Evolutionary conservation across 495 filamentous ascomycete species (phyloP).

Genomic region (Xylaria sp.): DNA sequence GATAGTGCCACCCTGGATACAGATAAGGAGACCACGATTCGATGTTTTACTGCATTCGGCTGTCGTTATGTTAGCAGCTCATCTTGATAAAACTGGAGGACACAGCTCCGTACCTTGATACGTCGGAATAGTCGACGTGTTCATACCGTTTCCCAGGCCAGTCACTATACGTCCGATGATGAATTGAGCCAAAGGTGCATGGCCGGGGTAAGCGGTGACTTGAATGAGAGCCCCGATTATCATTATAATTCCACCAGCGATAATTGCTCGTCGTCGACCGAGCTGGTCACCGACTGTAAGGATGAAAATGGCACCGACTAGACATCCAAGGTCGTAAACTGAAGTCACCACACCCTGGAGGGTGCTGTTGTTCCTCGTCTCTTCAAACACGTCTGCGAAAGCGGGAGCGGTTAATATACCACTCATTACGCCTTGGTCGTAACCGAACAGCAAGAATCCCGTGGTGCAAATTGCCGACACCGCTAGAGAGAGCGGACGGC

Average conservation of each 20-base stretch:
- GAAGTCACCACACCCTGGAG: constrained; percentile 85
- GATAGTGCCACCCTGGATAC: constrained; percentile 81
- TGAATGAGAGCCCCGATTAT: constrained; percentile 77
- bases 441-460: constrained; percentile 77
- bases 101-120: constrained; percentile 70
- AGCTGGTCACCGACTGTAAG: constrained; percentile 71
- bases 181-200: constrained; percentile 65
- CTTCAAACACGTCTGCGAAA: constrained; percentile 75
- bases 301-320: constrained; percentile 75
- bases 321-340: constrained; percentile 83
- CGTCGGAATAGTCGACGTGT: constrained; percentile 78
- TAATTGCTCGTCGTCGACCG: constrained; percentile 65
- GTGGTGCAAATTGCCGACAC: constrained; percentile 74
- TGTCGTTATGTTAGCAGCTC: constrained; percentile 12
- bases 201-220: constrained; percentile 56
- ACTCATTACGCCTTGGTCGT: constrained; percentile 73
- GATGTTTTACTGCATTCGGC: constrained; percentile 73
- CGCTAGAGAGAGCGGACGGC: constrained; percentile 66
- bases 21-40: constrained; percentile 83
- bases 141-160: constrained; percentile 79
- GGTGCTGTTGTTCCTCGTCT: constrained; percentile 67
- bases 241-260: constrained; percentile 72
- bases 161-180: constrained; percentile 77
- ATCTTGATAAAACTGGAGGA: constrained; percentile 42
- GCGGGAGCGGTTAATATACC: constrained; percentile 77